Conservation (phyloP, 805 yeast genomes). For the Pichia membranifaciens region DNA sequence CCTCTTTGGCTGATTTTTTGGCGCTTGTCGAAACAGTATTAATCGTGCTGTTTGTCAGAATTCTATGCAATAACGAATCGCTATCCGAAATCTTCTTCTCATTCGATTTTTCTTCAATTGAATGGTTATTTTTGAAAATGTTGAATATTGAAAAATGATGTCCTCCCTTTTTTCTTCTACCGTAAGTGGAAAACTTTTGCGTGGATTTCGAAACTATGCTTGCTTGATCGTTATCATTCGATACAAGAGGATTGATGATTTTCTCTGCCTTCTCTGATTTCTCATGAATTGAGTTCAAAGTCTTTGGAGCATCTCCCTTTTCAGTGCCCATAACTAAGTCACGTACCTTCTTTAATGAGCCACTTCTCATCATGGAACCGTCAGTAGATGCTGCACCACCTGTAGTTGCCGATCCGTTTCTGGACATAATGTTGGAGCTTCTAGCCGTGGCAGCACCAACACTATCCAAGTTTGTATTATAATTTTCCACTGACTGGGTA, state of each 20-base stretch:
- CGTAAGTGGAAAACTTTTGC: background rate
- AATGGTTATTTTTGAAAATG: constrained; percentile 7
- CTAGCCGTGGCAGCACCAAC: background rate
- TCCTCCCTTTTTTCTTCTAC: background rate
- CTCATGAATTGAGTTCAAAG: background rate
- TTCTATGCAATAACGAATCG: background rate
- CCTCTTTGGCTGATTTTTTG: background rate
- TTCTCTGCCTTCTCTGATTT: background rate
- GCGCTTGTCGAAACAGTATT: background rate
- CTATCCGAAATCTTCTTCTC: background rate
- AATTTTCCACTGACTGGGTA: background rate
- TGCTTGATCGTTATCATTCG: constrained; percentile 4
- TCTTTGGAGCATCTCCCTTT: background rate
- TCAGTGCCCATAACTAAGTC: background rate
- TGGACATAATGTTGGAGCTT: background rate
- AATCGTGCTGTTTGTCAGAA: constrained; percentile 1
- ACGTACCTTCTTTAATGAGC: constrained; percentile 10
- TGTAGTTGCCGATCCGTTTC: background rate
- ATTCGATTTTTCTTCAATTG: background rate
- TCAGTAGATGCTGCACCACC: background rate
- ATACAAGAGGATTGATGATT: no score
- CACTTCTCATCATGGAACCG: constrained; percentile 3
- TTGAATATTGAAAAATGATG: constrained; percentile 8
- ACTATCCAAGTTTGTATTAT: background rate
- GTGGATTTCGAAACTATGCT: constrained; percentile 3